These are phyloP conservation scores for Arabidopsis lyrata DNA, from an alignment of 441 rosid genomes.

Conservation along the genomic window DNA sequence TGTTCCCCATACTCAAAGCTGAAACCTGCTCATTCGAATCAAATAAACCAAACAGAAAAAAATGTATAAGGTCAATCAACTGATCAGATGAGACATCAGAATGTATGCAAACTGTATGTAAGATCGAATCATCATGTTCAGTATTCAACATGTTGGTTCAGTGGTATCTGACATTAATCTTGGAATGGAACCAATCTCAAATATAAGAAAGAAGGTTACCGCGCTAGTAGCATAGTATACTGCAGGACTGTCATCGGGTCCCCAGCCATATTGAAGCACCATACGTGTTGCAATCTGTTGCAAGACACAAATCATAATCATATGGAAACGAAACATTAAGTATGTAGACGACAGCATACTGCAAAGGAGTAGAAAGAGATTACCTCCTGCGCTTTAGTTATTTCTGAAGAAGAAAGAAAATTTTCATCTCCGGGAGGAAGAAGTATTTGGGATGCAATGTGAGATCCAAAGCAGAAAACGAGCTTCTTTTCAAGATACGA, in stretches of 20 bases:
- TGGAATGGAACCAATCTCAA: constrained; percentile 19
- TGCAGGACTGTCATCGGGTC: constrained; percentile 96
- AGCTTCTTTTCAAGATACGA: constrained; percentile 98
- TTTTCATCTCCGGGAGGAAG: constrained; percentile 93
- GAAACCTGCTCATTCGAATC: constrained; percentile 56
- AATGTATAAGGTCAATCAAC: not conserved
- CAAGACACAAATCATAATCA: constrained; percentile 41
- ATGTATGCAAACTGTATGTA: constrained; percentile 24
- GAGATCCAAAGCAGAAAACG: constrained; percentile 95
- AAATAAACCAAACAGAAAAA: constrained; percentile 14
- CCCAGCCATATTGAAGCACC: constrained; percentile 99
- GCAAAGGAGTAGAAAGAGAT: constrained; percentile 36
- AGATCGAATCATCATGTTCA: constrained; percentile 10
- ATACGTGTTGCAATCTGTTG: constrained; percentile 90
- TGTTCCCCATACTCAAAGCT: constrained; percentile 90
- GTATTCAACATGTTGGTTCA: constrained; percentile 26
- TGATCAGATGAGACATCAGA: constrained; percentile 21
- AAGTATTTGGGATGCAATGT: constrained; percentile 82
- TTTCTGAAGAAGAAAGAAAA: constrained; percentile 77
- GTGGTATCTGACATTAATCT: constrained; percentile 18
- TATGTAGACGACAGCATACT: constrained; percentile 13
- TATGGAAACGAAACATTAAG: constrained; percentile 6
- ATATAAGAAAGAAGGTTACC: constrained; percentile 56
- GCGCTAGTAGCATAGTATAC: constrained; percentile 76
- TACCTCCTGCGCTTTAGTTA: constrained; percentile 94